These are phyloP conservation scores for Oryza glumipatula DNA, from an alignment of 176 grass and related monocot species.

Conservation along the genomic window DNA sequence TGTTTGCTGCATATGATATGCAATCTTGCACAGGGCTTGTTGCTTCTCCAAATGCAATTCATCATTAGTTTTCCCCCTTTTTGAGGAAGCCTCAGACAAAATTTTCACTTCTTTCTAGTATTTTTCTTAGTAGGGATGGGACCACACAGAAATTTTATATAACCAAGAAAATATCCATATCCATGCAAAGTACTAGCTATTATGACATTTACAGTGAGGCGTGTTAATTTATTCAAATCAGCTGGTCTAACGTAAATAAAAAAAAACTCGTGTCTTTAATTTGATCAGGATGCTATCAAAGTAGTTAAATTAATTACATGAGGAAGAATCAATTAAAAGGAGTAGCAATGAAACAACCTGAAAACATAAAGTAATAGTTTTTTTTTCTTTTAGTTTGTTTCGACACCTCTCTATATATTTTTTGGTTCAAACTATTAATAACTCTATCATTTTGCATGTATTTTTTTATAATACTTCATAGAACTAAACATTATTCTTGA, in stretches of 20 bases:
- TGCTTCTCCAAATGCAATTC: conserved; percentile 53
- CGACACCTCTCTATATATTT: neutral
- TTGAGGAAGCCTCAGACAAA: conserved; percentile 45
- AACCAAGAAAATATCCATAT: neutral
- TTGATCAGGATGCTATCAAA: neutral
- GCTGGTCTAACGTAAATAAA: too few species aligned
- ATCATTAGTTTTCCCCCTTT: conserved; percentile 33
- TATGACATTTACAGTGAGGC: neutral
- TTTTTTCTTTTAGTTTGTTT: neutral
- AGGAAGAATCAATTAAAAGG: neutral
- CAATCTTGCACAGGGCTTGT: conserved; percentile 32
- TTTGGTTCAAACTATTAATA: neutral
- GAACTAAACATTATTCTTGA: neutral
- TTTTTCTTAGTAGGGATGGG: conserved; percentile 5
- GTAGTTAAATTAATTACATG: neutral
- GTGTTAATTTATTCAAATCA: neutral
- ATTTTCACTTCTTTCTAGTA: conserved; percentile 39
- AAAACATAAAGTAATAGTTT: neutral
- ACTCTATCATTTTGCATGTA: neutral
- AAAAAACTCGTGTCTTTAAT: neutral
- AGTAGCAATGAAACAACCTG: neutral
- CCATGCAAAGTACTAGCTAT: neutral
- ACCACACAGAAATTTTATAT: conserved; percentile 10
- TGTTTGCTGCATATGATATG: conserved; percentile 45
- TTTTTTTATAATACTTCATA: neutral